Percentiles rank a stretch among this genome's conserved stretches.
Evolutionary conservation across 352 stramenopile species (phyloP).

Genomic region (Peronospora belbahrii): DNA sequence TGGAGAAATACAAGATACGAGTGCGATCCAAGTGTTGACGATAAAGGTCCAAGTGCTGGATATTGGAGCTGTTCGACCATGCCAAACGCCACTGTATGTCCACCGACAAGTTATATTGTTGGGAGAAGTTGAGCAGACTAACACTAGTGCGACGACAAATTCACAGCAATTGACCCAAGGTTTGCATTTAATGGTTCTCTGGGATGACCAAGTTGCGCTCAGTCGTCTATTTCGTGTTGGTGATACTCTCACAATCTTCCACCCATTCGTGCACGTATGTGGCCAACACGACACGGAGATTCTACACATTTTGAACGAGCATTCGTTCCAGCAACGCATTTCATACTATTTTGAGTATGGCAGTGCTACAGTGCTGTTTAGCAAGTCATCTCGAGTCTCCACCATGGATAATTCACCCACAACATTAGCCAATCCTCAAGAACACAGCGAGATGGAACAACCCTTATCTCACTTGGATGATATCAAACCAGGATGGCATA

Average conservation of each 20-base stretch:
- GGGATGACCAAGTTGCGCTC: constrained; percentile 61
- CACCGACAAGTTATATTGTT: constrained; percentile 61
- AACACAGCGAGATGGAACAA: constrained; percentile 11
- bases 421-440: constrained; percentile 1
- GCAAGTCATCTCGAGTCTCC: constrained; percentile 2
- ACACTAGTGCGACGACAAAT: constrained; percentile 2
- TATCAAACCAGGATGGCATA: constrained; percentile 30
- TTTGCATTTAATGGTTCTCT: constrained; percentile 51
- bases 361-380: constrained; percentile 48
- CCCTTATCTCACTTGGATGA: constrained; percentile 19
- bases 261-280: constrained; percentile 56
- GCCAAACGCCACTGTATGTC: constrained; percentile 44
- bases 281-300: constrained; percentile 39
- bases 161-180: constrained; percentile 17
- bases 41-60: constrained; percentile 44
- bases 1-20: constrained; percentile 7
- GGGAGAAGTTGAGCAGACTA: constrained; percentile 20
- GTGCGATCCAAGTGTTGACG: constrained; percentile 31
- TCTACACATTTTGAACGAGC: constrained; percentile 46
- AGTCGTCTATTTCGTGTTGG: constrained; percentile 53
- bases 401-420: neutral
- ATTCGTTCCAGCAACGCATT: constrained; percentile 40
- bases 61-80: constrained; percentile 59
- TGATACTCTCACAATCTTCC: constrained; percentile 46
- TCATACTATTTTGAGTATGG: constrained; percentile 62